phyloP scores from a whole-genome alignment of 371 early-diverging fungal genomes.

The Parasitella parasitica region DNA sequence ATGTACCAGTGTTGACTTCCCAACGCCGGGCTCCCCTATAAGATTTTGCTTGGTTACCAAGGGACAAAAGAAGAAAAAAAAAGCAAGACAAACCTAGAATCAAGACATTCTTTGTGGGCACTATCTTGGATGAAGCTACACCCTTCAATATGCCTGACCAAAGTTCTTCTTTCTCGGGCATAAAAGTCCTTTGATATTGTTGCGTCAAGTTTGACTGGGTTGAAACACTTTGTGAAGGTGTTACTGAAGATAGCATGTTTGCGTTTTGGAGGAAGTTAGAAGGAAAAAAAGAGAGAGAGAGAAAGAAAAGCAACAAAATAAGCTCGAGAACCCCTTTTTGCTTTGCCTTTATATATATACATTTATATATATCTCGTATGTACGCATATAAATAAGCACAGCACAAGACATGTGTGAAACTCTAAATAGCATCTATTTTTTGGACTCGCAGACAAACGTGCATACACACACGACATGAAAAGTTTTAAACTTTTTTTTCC shows the following conservation, averaged over 20 bases:
- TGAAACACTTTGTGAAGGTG: slow-evolving; percentile 32
- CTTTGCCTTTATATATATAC: background rate
- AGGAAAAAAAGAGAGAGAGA: background rate
- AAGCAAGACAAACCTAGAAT: slow-evolving; percentile 55
- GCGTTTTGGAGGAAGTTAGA: background rate
- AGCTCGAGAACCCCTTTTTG: background rate
- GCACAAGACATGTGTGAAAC: background rate
- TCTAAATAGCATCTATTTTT: background rate
- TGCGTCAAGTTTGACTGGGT: slow-evolving; percentile 24
- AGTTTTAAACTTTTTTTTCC: background rate
- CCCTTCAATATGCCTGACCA: slow-evolving; percentile 78
- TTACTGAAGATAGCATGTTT: slow-evolving; percentile 22
- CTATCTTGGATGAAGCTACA: slow-evolving; percentile 69
- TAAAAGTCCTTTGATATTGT: slow-evolving; percentile 6
- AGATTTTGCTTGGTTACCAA: too few species aligned
- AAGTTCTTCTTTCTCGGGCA: slow-evolving; percentile 60
- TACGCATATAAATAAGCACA: background rate
- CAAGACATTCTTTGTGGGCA: slow-evolving; percentile 70
- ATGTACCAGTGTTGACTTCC: slow-evolving; percentile 67
- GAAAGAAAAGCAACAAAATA: background rate
- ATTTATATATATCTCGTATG: too few species aligned
- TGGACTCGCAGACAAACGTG: background rate
- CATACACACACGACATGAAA: slow-evolving; percentile 1
- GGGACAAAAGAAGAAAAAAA: background rate
- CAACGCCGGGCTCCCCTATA: slow-evolving; percentile 65